These are phyloP conservation scores for Amborella trichopoda DNA, from an alignment of 164 flowering plant species.

Conservation along the genomic window DNA sequence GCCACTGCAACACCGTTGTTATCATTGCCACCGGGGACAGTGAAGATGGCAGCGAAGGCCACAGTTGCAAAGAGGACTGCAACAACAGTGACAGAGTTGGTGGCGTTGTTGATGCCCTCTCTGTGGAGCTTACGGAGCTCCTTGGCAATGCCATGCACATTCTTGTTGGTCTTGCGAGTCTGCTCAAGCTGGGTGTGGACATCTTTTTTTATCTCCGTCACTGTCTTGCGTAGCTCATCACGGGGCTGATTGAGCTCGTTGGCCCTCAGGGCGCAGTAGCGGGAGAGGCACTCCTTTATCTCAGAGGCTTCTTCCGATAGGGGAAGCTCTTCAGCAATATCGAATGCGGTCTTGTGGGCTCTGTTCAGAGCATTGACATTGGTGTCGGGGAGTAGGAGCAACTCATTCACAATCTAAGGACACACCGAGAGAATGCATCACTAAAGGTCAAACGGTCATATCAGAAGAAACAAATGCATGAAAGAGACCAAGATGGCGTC, in stretches of 20 bases:
- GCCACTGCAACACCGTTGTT: constrained; percentile 36
- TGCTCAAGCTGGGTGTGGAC: constrained; percentile 72
- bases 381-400: constrained; percentile 42
- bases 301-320: constrained; percentile 50
- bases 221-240: constrained; percentile 62
- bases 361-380: constrained; percentile 65
- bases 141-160: constrained; percentile 55
- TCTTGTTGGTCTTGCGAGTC: constrained; percentile 55
- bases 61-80: constrained; percentile 77
- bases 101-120: constrained; percentile 70
- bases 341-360: constrained; percentile 62
- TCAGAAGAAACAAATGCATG: too few species aligned
- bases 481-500: too few species aligned
- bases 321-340: constrained; percentile 63
- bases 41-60: constrained; percentile 70
- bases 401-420: constrained; percentile 44
- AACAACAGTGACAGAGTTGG: constrained; percentile 73
- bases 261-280: constrained; percentile 48
- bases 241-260: constrained; percentile 70
- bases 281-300: constrained; percentile 35
- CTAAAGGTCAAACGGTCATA: background rate
- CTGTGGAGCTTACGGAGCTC: constrained; percentile 59
- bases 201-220: constrained; percentile 58
- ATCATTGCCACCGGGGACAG: constrained; percentile 61
- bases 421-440: constrained; percentile 12